A percentile compares a stretch with the other conserved stretches of the same genome.
Conservation (phyloP, 495 filamentous ascomycete genomes). For the Glarea lozoyensis region DNA sequence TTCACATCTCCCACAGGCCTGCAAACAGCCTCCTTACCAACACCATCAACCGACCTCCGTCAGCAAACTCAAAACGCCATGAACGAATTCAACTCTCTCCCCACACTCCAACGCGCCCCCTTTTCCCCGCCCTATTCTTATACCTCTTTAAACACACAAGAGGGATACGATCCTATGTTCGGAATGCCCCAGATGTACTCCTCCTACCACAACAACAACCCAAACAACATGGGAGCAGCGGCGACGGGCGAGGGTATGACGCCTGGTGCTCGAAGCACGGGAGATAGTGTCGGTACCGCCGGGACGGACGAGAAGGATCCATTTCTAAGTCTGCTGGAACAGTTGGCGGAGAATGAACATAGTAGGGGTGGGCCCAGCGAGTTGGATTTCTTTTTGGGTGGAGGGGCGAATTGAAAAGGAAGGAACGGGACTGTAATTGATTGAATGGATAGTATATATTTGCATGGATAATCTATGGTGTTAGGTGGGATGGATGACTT, state of each 20-base stretch:
- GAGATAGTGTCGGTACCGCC: constrained; percentile 28
- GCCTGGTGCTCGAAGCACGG: constrained; percentile 30
- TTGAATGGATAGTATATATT: no score
- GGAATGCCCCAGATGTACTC: constrained; percentile 36
- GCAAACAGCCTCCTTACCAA: neutral
- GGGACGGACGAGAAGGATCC: constrained; percentile 57
- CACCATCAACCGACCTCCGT: constrained; percentile 7
- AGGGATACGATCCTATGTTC: constrained; percentile 49
- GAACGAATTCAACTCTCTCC: constrained; percentile 7
- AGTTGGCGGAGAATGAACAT: constrained; percentile 69
- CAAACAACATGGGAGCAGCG: no score
- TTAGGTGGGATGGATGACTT: no score
- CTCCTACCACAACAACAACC: constrained; percentile 35
- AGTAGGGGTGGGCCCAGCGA: constrained; percentile 48
- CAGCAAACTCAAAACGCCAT: constrained; percentile 5
- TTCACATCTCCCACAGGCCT: constrained; percentile 13
- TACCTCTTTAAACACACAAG: constrained; percentile 18
- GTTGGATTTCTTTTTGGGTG: constrained; percentile 58
- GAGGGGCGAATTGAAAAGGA: no score
- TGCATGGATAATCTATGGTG: no score
- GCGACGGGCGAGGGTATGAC: constrained; percentile 25
- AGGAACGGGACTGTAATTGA: no score
- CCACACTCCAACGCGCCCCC: constrained; percentile 22
- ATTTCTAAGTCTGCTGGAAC: constrained; percentile 69
- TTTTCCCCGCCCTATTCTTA: constrained; percentile 34